Evolutionary conservation across 1,139 yeast genomes (phyloP).

Genomic region (Saccharomyces pastorianus): DNA sequence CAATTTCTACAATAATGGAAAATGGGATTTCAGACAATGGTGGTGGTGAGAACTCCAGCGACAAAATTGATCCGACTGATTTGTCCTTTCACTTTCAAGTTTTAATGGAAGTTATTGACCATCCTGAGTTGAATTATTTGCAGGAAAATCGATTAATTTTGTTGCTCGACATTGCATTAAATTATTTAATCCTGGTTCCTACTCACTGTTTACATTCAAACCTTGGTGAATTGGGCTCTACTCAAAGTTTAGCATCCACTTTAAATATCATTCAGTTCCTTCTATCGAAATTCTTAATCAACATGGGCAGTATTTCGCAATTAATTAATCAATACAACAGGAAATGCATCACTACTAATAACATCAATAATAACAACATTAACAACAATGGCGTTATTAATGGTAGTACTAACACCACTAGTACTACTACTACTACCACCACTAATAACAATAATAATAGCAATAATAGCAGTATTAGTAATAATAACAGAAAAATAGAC

Average conservation of each 20-base stretch:
- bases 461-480: not conserved
- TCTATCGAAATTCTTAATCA: slow-evolving; percentile 18
- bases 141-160: slow-evolving; percentile 24
- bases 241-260: slow-evolving; percentile 27
- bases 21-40: not conserved
- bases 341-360: not conserved
- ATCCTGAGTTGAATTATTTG: slow-evolving; percentile 30
- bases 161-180: slow-evolving; percentile 15
- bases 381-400: slow-evolving; percentile 1
- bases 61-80: not conserved
- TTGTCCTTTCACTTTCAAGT: slow-evolving; percentile 7
- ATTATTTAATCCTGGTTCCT: slow-evolving; percentile 9
- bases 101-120: slow-evolving; percentile 36
- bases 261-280: slow-evolving; percentile 25
- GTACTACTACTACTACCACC: not conserved
- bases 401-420: slow-evolving; percentile 3
- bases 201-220: slow-evolving; percentile 16
- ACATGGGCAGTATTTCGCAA: slow-evolving; percentile 9
- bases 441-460: not conserved
- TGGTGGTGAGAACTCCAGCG: not conserved
- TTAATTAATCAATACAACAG: not conserved
- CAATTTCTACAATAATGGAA: not conserved
- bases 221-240: slow-evolving; percentile 20
- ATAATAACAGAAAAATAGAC: not conserved
- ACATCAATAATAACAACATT: not conserved